Base-by-base conservation (phyloP, 2,329 filamentous ascomycete species). In the Penicillium psychrosexuale region DNA sequence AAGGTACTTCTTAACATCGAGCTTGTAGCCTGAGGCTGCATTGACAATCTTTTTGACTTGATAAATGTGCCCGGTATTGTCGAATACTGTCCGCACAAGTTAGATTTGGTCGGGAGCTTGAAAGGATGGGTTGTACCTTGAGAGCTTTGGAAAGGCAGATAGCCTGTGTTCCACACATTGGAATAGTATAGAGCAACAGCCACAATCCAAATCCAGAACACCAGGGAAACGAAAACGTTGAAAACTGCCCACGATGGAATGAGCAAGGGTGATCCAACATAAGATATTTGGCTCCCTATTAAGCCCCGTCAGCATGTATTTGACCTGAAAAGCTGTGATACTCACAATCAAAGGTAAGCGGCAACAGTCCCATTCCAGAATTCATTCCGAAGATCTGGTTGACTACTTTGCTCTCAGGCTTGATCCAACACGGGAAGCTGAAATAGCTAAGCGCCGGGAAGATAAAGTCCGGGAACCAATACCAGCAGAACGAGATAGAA, bases 191-290 rank as follows among this genome's bases (percentile, higher is more conserved):
- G 73, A 11, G 79, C 70, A 0, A 82, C 77, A 0, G 82, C 76
- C 6, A 79, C 72, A 15, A 86, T 66, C 51, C 88, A 78, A 58
- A 83, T 87, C 68, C 88, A 88, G 2, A 80, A 51, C 1, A 86
- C 76, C 11, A 12, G 87, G 80, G n/a, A 85, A 84, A 40, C 86
- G 81, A 86, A 73, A 0, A 85, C 87, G 66, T 89, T 90, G 52
- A 84, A 82, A 57, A 89, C 87, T 6, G 86, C 86, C 69, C 85
- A 83, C 78, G 84, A 87, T 8, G 86, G 86, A 8, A 85, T 82
- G 33, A 88, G 83, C 19, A 89, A 72, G 15, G 85, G 86, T 13
- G 64, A 66, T 1, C 60, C 60, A 5, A 66, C 58, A 17, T 66
- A 67, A 1, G 64, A 63, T 5, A 67, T 55, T 30, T 67, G 65